Evolutionary conservation across 768 basidiomycete genomes (phyloP), one percentile per base, ranked within the genome.

Genomic region (Calocera cornea): DNA sequence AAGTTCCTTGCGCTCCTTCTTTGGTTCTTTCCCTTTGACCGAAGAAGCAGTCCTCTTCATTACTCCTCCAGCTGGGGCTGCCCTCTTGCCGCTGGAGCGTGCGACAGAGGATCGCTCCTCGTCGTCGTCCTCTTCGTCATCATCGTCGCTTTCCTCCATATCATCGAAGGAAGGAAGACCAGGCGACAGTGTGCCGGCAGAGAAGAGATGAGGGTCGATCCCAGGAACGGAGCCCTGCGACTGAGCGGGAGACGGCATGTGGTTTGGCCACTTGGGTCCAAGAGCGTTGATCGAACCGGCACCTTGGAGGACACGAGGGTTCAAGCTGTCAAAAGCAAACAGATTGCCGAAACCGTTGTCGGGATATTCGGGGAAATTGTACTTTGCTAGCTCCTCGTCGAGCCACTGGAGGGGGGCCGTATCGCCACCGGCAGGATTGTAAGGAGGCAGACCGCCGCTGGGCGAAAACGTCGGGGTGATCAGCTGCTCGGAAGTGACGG

Each of bases 21-120:
- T 79, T 22, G 34, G 38, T 78, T 72, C 80, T 68, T 66, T 64
- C 72, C 67, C 47, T 70, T 74, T 76, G n/a, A 71, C 71, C 68
- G 77, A 77, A 64, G 75, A 49, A 29, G 76, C 68, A 1, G 80
- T 72, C 29, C 85, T 83, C 77, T 92, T 92, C 65, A 80, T 80
- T 66, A 92, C 77, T 17, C 90, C 90, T 2, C 90, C 90, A 1
- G 85, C 84, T 65, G 84, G 82, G 63, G 92, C 86, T 0, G 87
- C 87, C 34, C 88, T 85, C 71, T 83, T 85, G 60, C 87, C 79
- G 8, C n/a, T 12, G 12, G 27, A 49, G 33, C 64, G 38, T 2
- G 22, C 68, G 41, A 70, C 70, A 34, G 74, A 34, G 78, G 76
- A 29, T 76, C 76, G 24, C 0, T 79, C 77, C 2, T 72, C 69